A percentile compares a stretch with the other conserved stretches of the same genome.
These are phyloP conservation scores for Kentomonas sorsogonicus DNA, from an alignment of 208 protist genomes.

Conservation along the genomic window DNA sequence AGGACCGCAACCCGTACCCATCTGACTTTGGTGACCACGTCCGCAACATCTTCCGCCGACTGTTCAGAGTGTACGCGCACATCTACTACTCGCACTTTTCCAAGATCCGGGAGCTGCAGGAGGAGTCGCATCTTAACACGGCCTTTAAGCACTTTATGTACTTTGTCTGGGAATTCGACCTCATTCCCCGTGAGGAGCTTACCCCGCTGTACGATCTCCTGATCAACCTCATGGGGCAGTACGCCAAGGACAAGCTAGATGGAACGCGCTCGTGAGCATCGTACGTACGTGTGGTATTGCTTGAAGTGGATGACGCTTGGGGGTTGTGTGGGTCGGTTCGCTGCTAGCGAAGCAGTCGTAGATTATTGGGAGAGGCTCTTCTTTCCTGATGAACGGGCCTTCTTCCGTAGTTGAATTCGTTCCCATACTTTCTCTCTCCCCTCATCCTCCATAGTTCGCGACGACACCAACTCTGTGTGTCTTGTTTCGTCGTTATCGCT, in stretches of 20 bases:
- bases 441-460: too few relatives aligned
- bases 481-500: too few relatives aligned
- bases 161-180: constrained; percentile 88
- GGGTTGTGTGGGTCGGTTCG: too few relatives aligned
- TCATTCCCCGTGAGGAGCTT: constrained; percentile 77
- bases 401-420: too few relatives aligned
- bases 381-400: too few relatives aligned
- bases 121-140: constrained; percentile 98
- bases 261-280: neutral
- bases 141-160: constrained; percentile 93
- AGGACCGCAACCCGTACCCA: constrained; percentile 86
- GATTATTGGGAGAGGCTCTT: too few relatives aligned
- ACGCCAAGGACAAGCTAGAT: constrained; percentile 65
- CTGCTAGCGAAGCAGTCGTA: too few relatives aligned
- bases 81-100: constrained; percentile 98
- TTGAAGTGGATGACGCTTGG: too few relatives aligned
- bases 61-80: constrained; percentile 99
- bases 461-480: too few relatives aligned
- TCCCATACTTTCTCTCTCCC: too few relatives aligned
- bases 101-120: constrained; percentile 92
- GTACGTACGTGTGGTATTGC: too few relatives aligned
- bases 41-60: constrained; percentile 95
- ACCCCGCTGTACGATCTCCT: constrained; percentile 74
- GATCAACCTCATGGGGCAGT: constrained; percentile 81
- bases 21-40: constrained; percentile 85